A percentile compares a stretch with the other conserved stretches of the same genome.
phyloP scores from a whole-genome alignment of 2,329 filamentous ascomycete genomes.

The Trichophyton equinum region DNA sequence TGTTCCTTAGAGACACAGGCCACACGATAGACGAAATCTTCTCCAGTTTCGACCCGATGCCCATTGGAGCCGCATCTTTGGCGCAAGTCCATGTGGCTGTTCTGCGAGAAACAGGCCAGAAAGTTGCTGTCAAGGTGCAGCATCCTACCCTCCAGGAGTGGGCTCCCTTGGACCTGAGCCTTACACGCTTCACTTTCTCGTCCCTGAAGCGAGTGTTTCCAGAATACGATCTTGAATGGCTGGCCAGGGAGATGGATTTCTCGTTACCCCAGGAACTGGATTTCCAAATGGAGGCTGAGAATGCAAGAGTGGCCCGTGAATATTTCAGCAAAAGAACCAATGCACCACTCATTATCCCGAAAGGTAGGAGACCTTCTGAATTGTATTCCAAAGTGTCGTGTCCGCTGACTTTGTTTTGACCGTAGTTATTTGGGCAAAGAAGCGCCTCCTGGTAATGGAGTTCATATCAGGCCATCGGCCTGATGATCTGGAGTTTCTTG shows the following conservation, averaged over 20 bases:
- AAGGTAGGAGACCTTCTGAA: conserved; percentile 30
- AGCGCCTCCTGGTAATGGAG: conserved; percentile 89
- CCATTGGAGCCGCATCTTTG: conserved; percentile 84
- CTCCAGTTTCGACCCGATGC: conserved; percentile 63
- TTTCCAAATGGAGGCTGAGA: conserved; percentile 72
- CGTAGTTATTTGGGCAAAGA: conserved; percentile 70
- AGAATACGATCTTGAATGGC: conserved; percentile 93
- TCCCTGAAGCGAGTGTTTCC: conserved; percentile 89
- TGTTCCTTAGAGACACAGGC: conserved; percentile 78
- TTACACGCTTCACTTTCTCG: conserved; percentile 81
- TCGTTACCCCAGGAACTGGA: conserved; percentile 87
- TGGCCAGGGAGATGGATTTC: conserved; percentile 82
- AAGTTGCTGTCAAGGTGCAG: conserved; percentile 92
- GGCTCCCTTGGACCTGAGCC: conserved; percentile 71
- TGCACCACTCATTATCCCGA: conserved; percentile 75
- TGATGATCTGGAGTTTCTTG: conserved; percentile 79
- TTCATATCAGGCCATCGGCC: conserved; percentile 74
- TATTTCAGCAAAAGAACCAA: conserved; percentile 66
- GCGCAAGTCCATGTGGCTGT: conserved; percentile 88
- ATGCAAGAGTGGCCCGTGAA: conserved; percentile 64
- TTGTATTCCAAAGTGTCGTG: neutral
- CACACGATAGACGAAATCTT: conserved; percentile 69
- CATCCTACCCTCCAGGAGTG: conserved; percentile 83
- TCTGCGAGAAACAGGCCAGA: conserved; percentile 66
- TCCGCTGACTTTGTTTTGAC: neutral